phyloP scores from a whole-genome alignment of 2,329 filamentous ascomycete species.

The Cercospora citrullina region DNA sequence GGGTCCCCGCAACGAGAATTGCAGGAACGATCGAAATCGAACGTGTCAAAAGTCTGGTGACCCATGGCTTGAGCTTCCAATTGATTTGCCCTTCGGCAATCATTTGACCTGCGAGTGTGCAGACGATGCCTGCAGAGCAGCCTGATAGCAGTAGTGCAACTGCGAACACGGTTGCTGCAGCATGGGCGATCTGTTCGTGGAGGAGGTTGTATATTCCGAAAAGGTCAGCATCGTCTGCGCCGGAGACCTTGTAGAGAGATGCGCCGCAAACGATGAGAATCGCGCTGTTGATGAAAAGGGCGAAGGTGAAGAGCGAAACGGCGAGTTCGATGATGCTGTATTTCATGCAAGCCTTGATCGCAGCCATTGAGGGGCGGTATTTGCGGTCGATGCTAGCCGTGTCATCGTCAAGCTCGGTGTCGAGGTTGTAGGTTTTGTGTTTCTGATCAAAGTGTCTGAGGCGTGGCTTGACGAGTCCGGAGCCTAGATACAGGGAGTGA shows the following conservation, averaged over 20 bases:
- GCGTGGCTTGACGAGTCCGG: slow-evolving; percentile 67
- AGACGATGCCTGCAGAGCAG: slow-evolving; percentile 79
- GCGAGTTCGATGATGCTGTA: slow-evolving; percentile 45
- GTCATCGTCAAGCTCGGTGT: slow-evolving; percentile 31
- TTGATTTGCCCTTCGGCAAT: slow-evolving; percentile 78
- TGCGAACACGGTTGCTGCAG: slow-evolving; percentile 80
- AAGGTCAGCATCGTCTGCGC: slow-evolving; percentile 70
- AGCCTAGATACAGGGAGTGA: slow-evolving; percentile 67
- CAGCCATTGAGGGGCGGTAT: slow-evolving; percentile 43
- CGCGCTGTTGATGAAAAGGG: slow-evolving; percentile 46
- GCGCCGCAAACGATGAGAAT: slow-evolving; percentile 63
- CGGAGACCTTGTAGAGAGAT: slow-evolving; percentile 62
- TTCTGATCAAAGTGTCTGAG: slow-evolving; percentile 63
- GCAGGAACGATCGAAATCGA: slow-evolving; percentile 77
- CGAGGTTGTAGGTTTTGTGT: slow-evolving; percentile 53
- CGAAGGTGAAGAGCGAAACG: slow-evolving; percentile 45
- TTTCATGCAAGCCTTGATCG: slow-evolving; percentile 44
- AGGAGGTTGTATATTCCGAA: slow-evolving; percentile 80
- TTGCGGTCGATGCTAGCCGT: slow-evolving; percentile 26
- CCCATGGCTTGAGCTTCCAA: slow-evolving; percentile 74
- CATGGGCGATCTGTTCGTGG: slow-evolving; percentile 65
- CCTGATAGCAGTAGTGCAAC: slow-evolving; percentile 78
- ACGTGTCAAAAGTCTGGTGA: slow-evolving; percentile 74
- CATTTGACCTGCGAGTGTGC: slow-evolving; percentile 88
- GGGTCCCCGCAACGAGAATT: slow-evolving; percentile 78